Evolutionary conservation across 345 rosid species (phyloP), one percentile per base, ranked within the genome.

Genomic region (Eutrema heterophyllum): DNA sequence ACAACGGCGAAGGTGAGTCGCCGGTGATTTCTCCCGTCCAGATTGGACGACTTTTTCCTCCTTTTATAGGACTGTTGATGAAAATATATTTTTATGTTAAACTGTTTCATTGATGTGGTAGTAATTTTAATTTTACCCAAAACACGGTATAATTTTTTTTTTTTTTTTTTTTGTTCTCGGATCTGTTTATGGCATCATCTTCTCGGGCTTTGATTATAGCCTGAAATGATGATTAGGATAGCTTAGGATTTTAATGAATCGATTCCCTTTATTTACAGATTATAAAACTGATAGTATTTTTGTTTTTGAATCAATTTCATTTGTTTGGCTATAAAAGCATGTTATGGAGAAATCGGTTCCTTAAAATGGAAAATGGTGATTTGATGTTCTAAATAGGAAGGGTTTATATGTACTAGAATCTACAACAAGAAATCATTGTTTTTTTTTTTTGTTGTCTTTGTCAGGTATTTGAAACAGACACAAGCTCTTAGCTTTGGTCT

Each of bases 1-100:
- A 40, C 68, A 6, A 53, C 76, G 70, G 46, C 11, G 10, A 50
- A 54, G 64, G 70, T 72, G 7, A 43, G 70, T 72, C 9, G 9
- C 52, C 44, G 52, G 51, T 30, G 56, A 45, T 57, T 43, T 70
- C 45, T 35, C 16, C 27, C 27, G 48, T 14, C 48, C 7, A 38
- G 18, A 26, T 59, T 27, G 0, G 56, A 45, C 48, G 2, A 21
- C 26, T 35, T 36, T 27, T 27, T n/a, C 21, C 24, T 10, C 5
- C n/a, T 38, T 2, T 38, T 38, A 36, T 10, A 58, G 15, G 12
- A 18, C 45, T 58, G 45, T 41, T 24, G n/a, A 26, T n/a, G 38
- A 8, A 9, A 40, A 29, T n/a, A 21, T 21, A 44, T 56, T 14
- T 26, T 49, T 6, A 40, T 30, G 41, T 55, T 32, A 5, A 29